These are phyloP conservation scores for Colletotrichum liaoningense DNA, from an alignment of 2,329 filamentous ascomycete species.

Conservation along the genomic window DNA sequence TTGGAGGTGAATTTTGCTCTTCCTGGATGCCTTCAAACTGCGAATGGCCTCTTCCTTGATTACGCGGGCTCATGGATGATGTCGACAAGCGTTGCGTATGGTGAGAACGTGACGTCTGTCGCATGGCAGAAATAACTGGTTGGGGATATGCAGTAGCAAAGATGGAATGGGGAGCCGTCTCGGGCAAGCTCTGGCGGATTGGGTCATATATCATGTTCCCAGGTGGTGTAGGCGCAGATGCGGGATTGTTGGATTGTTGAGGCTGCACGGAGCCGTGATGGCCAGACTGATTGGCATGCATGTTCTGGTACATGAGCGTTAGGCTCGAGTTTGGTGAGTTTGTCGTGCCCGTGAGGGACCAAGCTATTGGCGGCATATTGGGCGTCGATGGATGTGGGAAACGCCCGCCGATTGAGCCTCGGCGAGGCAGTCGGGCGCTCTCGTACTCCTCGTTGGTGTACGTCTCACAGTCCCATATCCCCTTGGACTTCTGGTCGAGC, in stretches of 20 bases:
- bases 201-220: constrained; percentile 72
- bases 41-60: constrained; percentile 36
- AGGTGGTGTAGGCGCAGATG: constrained; percentile 60
- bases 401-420: constrained; percentile 52
- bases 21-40: constrained; percentile 45
- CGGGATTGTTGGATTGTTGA: constrained; percentile 27
- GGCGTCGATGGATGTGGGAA: constrained; percentile 61
- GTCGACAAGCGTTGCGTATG: constrained; percentile 41
- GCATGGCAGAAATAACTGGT: constrained; percentile 58
- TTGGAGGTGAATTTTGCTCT: constrained; percentile 46
- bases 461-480: constrained; percentile 81
- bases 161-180: constrained; percentile 54
- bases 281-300: constrained; percentile 42
- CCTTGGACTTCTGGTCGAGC: constrained; percentile 87
- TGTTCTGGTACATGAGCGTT: constrained; percentile 81
- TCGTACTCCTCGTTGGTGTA: constrained; percentile 81
- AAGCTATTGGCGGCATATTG: constrained; percentile 73
- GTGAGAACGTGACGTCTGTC: constrained; percentile 53
- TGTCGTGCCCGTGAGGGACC: constrained; percentile 88
- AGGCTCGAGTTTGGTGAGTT: constrained; percentile 88
- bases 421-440: constrained; percentile 64
- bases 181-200: constrained; percentile 66
- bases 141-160: constrained; percentile 63
- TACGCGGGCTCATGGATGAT: constrained; percentile 28
- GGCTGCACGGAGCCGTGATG: constrained; percentile 15